Base-by-base conservation (phyloP, 306 rosid species). In the Cercis canadensis region DNA sequence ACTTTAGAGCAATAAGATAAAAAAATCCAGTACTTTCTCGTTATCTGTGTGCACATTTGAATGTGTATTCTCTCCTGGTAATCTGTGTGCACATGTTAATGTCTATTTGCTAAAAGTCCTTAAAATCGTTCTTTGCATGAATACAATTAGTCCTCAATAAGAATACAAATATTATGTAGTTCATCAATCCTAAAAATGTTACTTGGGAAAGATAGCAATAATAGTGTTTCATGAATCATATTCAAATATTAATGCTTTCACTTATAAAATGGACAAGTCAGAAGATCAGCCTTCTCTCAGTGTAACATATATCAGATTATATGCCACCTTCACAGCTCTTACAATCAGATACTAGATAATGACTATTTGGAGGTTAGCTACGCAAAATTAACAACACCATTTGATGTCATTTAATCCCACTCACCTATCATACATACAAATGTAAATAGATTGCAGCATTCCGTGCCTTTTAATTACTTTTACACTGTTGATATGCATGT, bases 111-210 rank as follows among this genome's bases (percentile, higher is more conserved):
- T n/a, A n/a, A n/a, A n/a, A n/a, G n/a, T n/a, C n/a, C n/a, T n/a
- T n/a, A n/a, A n/a, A n/a, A n/a, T 67, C 32, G 67, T 55, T 52
- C 75, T 59, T 39, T 17, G 47, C 63, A 59, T 41, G 5, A 75
- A 60, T 33, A 59, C 11, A 40, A 40, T 16, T 12, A 67, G 49
- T 47, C 51, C 37, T 17, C 34, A 47, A 41, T 10, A 52, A n/a
- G 70, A 75, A 59, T 59, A 67, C 57, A 3, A 24, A 24, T 29
- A 56, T 29, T 52, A 64, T 3, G 43, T 9, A 39, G 74, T 75
- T 57, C 59, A 51, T 29, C 37, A 56, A 53, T 60, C 40, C 50
- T 60, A 61, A 16, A 50, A 61, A 61, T 19, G 75, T 52, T 18
- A 49, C 58, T 13, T 47, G 70, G 18, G 19, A 40, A 68, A 32